A percentile compares a stretch with the other conserved stretches of the same genome.
Evolutionary conservation across 2,329 filamentous ascomycete genomes (phyloP).

Genomic region (Penicillium sp.): DNA sequence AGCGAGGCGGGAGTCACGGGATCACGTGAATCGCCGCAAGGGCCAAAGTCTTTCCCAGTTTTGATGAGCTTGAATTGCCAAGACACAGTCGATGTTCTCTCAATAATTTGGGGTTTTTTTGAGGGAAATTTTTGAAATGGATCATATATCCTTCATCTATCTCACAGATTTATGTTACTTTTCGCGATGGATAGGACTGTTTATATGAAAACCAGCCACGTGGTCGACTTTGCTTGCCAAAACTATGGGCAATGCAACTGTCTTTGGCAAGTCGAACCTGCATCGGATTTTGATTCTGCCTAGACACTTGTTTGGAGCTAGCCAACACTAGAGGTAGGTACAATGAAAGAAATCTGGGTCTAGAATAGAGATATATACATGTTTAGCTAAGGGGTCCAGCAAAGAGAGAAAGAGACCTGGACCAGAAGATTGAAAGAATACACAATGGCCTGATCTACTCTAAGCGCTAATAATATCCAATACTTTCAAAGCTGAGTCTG

Average conservation of each 20-base stretch:
- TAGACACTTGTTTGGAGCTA: neutral
- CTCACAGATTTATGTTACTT: neutral
- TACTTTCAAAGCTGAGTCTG: neutral
- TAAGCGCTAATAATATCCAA: neutral
- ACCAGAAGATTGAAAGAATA: neutral
- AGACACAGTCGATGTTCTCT: neutral
- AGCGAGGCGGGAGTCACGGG: slow-evolving; percentile 38
- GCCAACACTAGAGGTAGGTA: neutral
- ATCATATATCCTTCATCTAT: neutral
- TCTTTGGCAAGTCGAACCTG: neutral
- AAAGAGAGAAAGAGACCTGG: neutral
- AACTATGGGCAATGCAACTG: neutral
- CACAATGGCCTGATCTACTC: neutral
- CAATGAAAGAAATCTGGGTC: neutral
- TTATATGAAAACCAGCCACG: slow-evolving; percentile 1
- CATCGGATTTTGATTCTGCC: neutral
- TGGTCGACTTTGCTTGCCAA: neutral
- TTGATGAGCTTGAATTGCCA: slow-evolving; percentile 6
- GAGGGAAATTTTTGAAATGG: neutral
- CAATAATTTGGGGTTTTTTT: neutral
- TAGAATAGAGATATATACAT: neutral
- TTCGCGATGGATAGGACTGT: neutral
- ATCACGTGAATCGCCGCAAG: slow-evolving; percentile 12
- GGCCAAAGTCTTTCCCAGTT: slow-evolving; percentile 7
- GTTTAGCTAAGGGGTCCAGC: neutral